Percentiles rank a stretch among this genome's conserved stretches.
phyloP scores from a whole-genome alignment of 2,329 filamentous ascomycete species.

The Onygenales sp. region DNA sequence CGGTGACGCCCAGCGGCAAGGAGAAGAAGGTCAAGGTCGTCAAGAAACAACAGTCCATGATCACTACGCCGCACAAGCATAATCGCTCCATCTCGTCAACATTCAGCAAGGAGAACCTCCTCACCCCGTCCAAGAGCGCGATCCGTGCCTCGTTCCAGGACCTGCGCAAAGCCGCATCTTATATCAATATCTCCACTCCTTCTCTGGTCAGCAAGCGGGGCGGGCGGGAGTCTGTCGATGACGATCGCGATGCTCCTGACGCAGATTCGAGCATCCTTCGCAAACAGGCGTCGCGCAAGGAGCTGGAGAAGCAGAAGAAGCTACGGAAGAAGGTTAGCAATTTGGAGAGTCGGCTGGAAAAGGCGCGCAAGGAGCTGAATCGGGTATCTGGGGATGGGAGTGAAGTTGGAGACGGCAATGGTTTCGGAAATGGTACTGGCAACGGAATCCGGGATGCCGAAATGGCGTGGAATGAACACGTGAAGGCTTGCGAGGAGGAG shows the following conservation, averaged over 20 bases:
- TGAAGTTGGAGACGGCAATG: neutral
- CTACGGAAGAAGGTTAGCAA: constrained; percentile 52
- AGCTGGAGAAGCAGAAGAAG: constrained; percentile 48
- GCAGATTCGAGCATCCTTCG: constrained; percentile 20
- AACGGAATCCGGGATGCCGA: neutral
- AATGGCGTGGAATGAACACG: neutral
- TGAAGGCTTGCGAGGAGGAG: neutral
- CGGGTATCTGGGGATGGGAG: constrained; percentile 31
- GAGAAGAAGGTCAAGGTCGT: neutral
- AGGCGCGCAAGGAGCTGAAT: constrained; percentile 46
- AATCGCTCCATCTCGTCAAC: neutral
- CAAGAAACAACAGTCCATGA: neutral
- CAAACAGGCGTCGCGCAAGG: constrained; percentile 45
- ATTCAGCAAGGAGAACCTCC: constrained; percentile 3
- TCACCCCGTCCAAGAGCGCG: constrained; percentile 11
- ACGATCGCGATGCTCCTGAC: neutral
- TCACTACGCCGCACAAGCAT: neutral
- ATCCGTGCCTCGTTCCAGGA: constrained; percentile 27
- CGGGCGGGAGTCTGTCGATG: neutral
- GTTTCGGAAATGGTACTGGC: neutral
- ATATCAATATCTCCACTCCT: neutral
- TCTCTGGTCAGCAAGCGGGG: neutral
- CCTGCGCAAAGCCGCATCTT: constrained; percentile 24
- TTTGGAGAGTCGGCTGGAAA: constrained; percentile 48
- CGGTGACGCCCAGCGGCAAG: neutral